A percentile compares a stretch with the other conserved stretches of the same genome.
Conservation (phyloP, 2,329 filamentous ascomycete genomes). For the Chrysoporthe puriensis region DNA sequence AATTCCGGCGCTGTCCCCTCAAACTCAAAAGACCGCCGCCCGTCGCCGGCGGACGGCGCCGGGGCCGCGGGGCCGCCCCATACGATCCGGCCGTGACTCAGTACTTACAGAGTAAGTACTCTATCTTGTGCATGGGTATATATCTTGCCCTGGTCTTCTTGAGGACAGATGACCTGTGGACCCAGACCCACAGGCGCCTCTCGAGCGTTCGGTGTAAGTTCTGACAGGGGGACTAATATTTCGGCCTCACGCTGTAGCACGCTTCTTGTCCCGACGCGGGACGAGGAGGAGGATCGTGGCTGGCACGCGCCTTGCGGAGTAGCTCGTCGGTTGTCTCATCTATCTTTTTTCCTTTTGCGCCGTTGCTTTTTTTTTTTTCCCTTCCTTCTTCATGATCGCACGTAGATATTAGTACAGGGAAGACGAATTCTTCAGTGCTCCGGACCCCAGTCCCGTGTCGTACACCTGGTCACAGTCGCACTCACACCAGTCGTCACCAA, state of each 20-base stretch:
- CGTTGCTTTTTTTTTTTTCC: neutral
- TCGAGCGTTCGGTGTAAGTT: no score
- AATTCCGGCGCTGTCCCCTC: no score
- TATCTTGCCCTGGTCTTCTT: no score
- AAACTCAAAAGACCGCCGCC: neutral
- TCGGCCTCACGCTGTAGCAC: no score
- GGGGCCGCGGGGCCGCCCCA: neutral
- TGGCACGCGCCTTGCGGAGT: neutral
- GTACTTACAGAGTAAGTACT: no score
- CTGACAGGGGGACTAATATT: no score
- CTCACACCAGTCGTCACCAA: neutral
- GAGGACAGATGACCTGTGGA: no score
- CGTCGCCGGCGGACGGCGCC: neutral
- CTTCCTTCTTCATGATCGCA: neutral
- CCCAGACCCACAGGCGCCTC: no score
- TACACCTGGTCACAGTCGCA: neutral
- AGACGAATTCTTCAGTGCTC: slow-evolving; percentile 15
- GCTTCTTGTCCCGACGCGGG: no score
- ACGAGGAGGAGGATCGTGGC: no score
- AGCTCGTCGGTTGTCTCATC: no score
- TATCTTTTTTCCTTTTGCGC: neutral
- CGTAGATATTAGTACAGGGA: slow-evolving; percentile 10
- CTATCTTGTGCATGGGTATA: no score
- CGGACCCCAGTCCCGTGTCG: slow-evolving; percentile 1
- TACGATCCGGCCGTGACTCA: neutral